Base-by-base conservation (phyloP, 352 stramenopile species). In the Pythium pyrilobum region DNA sequence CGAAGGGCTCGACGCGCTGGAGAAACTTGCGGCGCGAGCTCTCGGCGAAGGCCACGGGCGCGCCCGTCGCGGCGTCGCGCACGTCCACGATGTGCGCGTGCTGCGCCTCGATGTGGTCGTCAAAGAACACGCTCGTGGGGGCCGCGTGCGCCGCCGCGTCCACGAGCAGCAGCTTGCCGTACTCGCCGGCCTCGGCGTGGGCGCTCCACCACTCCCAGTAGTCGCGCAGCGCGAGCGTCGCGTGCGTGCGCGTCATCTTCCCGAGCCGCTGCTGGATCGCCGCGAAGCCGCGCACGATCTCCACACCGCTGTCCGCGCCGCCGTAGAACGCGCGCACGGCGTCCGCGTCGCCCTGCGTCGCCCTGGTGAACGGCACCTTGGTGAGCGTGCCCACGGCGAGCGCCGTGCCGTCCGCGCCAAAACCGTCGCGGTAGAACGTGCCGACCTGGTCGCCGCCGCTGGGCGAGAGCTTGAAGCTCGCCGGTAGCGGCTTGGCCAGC, bases 131-230 rank as follows among this genome's bases (percentile, higher is more conserved):
- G 21, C 46, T 45, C 8, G 49, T 31, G 20, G 68, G 28, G 10
- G 63, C 45, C 5, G 51, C 53, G 11, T 53, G 21, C 6, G 42
- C 31, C 3, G 41, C 36, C 0, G 76, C 59, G 12, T 83, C 58
- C 11, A 92, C 56, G 0, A 92, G 58, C 53, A 92, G 58, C 24
- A 90, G 50, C 55, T 90, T 94, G 45, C 83, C 83, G 58, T 88
- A 92, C 54, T 89, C 77, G 29, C 65, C 70, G 34, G 69, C 55
- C 54, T 94, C 83, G 25, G 77, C 83, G 54, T 94, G 83, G 4
- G 78, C 72, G 37, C 78, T 89, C 82, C 82, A 92, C 78, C 80
- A 91, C 61, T 92, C 82, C 75, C 76, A 92, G 62, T 91, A 92
- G 51, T 93, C 83, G 47, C 83, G 78, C 43, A 93, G 64, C 7